These are phyloP conservation scores for Rhodosporidiobolus odoratus DNA, from an alignment of 768 basidiomycete genomes.

Conservation along the genomic window DNA sequence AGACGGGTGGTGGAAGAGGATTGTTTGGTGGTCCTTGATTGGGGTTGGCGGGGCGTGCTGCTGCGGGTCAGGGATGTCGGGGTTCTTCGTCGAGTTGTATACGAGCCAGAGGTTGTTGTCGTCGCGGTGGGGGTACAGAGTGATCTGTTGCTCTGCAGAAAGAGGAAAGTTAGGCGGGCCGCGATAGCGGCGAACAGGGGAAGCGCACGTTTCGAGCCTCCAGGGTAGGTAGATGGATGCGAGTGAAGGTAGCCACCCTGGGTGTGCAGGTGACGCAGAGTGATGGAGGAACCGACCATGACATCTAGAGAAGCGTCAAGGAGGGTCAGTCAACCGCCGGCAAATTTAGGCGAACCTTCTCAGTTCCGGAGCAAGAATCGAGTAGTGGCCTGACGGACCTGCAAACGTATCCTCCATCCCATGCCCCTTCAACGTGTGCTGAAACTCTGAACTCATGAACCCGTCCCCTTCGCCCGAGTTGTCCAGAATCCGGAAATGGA, in stretches of 20 bases:
- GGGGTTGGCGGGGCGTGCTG: conserved; percentile 53
- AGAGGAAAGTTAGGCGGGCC: not conserved
- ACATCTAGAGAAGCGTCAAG: conserved; percentile 56
- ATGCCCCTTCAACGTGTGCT: conserved; percentile 83
- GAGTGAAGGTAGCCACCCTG: conserved; percentile 99
- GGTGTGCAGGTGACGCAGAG: conserved; percentile 86
- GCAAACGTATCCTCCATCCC: conserved; percentile 91
- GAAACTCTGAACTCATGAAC: conserved; percentile 99
- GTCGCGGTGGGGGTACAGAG: conserved; percentile 98
- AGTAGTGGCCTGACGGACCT: conserved; percentile 51
- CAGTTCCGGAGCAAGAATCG: too few species aligned
- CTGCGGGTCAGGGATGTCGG: conserved; percentile 33
- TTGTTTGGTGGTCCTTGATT: conserved; percentile 60
- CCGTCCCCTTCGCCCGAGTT: conserved; percentile 95
- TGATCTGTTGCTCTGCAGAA: conserved; percentile 85
- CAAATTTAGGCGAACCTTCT: too few species aligned
- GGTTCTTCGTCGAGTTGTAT: conserved; percentile 60
- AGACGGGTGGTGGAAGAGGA: conserved; percentile 72
- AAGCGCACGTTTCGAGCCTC: conserved; percentile 76
- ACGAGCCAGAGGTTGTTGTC: conserved; percentile 91
- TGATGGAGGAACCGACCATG: conserved; percentile 71
- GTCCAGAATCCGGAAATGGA: conserved; percentile 83
- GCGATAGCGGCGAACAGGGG: not conserved
- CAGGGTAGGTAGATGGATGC: conserved; percentile 81
- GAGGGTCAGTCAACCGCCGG: not conserved